phyloP scores from a whole-genome alignment of 345 rosid species.

The Conringia planisiliqua region DNA sequence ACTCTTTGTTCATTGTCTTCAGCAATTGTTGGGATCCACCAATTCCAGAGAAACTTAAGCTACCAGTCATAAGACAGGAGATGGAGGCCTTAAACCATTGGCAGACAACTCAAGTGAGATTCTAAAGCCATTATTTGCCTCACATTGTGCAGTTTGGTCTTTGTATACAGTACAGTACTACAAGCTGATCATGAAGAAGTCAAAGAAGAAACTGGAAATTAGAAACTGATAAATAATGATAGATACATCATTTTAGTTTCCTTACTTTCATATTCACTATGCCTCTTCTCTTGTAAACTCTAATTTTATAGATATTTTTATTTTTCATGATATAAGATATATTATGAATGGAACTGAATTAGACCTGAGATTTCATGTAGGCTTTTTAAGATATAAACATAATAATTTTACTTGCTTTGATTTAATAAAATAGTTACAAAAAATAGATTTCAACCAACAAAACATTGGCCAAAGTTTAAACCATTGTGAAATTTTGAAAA shows the following conservation, averaged over 20 bases:
- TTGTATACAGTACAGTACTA: background rate
- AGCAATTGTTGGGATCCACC: background rate
- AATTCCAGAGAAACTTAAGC: slow-evolving; percentile 17
- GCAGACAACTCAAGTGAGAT: slow-evolving; percentile 15
- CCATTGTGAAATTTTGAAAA: too few species aligned
- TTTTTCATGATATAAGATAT: background rate
- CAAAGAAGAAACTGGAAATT: background rate
- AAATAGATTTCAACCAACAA: too few species aligned
- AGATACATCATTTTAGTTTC: slow-evolving; percentile 35
- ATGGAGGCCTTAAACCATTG: background rate
- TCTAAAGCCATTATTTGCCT: slow-evolving; percentile 12
- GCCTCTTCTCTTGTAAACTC: slow-evolving; percentile 38
- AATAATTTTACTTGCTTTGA: background rate
- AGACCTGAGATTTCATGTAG: background rate
- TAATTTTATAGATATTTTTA: background rate
- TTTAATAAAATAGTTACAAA: background rate
- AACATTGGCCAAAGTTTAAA: too few species aligned
- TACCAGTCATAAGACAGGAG: slow-evolving; percentile 7
- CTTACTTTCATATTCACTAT: slow-evolving; percentile 44
- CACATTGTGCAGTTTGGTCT: slow-evolving; percentile 4
- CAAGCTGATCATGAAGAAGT: slow-evolving; percentile 2
- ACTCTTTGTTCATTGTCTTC: slow-evolving; percentile 23
- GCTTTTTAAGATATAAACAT: background rate
- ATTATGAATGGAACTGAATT: background rate
- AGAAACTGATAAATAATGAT: background rate